Base-by-base conservation (phyloP, 192 early-diverging fungal species). In the Entophlyctis helioformis region DNA sequence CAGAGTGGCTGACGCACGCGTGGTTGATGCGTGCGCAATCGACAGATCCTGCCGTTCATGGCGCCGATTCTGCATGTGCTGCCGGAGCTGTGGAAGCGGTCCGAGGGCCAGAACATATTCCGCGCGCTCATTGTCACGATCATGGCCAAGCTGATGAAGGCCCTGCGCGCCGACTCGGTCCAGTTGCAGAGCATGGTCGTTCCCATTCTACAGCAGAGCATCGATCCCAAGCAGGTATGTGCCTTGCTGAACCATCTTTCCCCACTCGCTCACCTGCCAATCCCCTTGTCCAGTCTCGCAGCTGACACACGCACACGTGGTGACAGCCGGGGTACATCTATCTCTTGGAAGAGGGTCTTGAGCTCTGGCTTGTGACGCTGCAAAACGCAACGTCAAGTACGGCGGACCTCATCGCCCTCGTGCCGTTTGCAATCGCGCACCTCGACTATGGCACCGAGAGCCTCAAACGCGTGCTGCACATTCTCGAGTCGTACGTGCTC, bases 261-360 rank as follows among this genome's bases (percentile, higher is more conserved):
- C 32, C 27, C 19, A 26, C 25, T 23, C 48, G 44, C 11, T 2
- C 33, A 38, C 35, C 22, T 41, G n/a, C 21, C n/a, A 8, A 1
- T 15, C 19, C 9, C 20, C 2, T 46, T n/a, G n/a, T n/a, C 11
- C 43, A 34, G 25, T 16, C 7, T 6, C 22, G 32, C 31, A 21
- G 12, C 21, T 42, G 22, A 9, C 25, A 19, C 12, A 29, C 36
- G 7, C 19, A 43, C 25, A 16, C 15, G 5, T 54, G 11, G 36
- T 59, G 16, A 28, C 47, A 59, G 36, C 65, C 47, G 16, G 76
- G 69, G 1, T 82, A 87, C 62, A 63, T 88, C 5, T 92, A 90
- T 42, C 46, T 96, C 44, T 67, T 91, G 21, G 92, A 93, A 49
- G 92, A 96, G 47, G 85, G 78, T 1, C 65, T 93, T n/a, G 87